phyloP scores from a whole-genome alignment of 2,329 filamentous ascomycete species.

The Diaporthe caulivora region DNA sequence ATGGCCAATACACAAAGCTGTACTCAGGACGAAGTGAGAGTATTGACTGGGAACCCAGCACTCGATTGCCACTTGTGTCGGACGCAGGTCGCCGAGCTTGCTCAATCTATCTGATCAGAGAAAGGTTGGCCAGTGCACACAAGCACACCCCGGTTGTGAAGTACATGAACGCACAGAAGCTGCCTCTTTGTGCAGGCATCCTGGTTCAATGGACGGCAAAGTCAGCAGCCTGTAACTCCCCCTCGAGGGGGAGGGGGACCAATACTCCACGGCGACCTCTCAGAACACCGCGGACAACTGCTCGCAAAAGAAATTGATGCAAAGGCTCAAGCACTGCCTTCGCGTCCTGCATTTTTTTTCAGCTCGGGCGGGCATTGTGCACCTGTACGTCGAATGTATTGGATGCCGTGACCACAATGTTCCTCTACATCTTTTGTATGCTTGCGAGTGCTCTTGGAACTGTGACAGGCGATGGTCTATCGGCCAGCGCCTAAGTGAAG shows the following conservation, averaged over 20 bases:
- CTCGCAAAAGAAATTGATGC: neutral
- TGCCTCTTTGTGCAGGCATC: constrained; percentile 33
- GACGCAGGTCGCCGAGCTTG: constrained; percentile 24
- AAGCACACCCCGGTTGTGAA: constrained; percentile 30
- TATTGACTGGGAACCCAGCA: neutral
- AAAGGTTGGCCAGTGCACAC: constrained; percentile 15
- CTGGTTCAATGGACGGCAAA: constrained; percentile 16
- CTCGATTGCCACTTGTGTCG: constrained; percentile 12
- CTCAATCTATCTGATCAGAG: constrained; percentile 21
- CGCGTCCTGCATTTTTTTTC: neutral
- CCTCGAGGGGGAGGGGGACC: neutral
- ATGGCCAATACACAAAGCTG: constrained; percentile 4
- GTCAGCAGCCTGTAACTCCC: constrained; percentile 13
- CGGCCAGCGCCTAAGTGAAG: constrained; percentile 10
- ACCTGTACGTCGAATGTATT: neutral
- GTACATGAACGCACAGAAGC: constrained; percentile 34
- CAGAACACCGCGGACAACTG: neutral
- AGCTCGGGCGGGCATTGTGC: neutral
- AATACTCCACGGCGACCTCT: neutral
- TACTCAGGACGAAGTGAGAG: neutral
- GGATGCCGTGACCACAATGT: neutral
- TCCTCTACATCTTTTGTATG: neutral
- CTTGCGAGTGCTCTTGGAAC: neutral
- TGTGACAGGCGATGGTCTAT: neutral
- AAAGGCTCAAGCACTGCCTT: neutral